A percentile compares a stretch with the other conserved stretches of the same genome.
Evolutionary conservation across 345 rosid species (phyloP).

Genomic region (Pugionium dolabratum): DNA sequence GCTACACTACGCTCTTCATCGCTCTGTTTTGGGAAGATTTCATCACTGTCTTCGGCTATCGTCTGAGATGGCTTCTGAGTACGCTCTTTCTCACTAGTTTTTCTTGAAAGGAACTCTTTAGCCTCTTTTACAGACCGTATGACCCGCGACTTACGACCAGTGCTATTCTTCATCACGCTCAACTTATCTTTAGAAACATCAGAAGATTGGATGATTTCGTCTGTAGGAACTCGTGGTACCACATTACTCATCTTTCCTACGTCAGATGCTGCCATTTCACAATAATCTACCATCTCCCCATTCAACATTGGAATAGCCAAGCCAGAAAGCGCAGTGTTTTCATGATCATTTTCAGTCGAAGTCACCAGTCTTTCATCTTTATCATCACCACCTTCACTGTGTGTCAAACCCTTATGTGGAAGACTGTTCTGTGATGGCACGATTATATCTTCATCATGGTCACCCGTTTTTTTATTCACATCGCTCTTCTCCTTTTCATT

Average conservation of each 20-base stretch:
- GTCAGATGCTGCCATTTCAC: conserved; percentile 35
- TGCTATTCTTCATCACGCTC: conserved; percentile 26
- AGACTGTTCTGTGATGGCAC: conserved; percentile 27
- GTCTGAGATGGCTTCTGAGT: conserved; percentile 36
- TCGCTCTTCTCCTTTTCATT: conserved; percentile 43
- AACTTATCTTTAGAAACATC: conserved; percentile 40
- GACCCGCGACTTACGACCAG: conserved; percentile 52
- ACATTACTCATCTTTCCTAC: conserved; percentile 25
- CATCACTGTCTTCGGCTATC: conserved; percentile 32
- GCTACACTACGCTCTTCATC: conserved; percentile 30
- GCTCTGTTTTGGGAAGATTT: conserved; percentile 30
- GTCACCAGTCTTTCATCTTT: conserved; percentile 30
- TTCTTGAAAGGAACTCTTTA: conserved; percentile 66
- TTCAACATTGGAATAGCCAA: conserved; percentile 37
- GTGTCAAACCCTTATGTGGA: conserved; percentile 32
- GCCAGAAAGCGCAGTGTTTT: conserved; percentile 27
- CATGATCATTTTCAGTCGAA: conserved; percentile 22
- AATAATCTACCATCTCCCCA: conserved; percentile 33
- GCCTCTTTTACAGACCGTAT: conserved; percentile 88
- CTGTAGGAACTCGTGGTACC: conserved; percentile 22
- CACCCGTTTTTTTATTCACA: conserved; percentile 24
- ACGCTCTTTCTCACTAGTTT: conserved; percentile 33
- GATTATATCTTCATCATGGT: conserved; percentile 29
- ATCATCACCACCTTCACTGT: conserved; percentile 26
- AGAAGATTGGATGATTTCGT: conserved; percentile 39